A percentile compares a stretch with the other conserved stretches of the same genome.
phyloP scores from a whole-genome alignment of 2,329 filamentous ascomycete species.

The Ceratocystis albifundus region DNA sequence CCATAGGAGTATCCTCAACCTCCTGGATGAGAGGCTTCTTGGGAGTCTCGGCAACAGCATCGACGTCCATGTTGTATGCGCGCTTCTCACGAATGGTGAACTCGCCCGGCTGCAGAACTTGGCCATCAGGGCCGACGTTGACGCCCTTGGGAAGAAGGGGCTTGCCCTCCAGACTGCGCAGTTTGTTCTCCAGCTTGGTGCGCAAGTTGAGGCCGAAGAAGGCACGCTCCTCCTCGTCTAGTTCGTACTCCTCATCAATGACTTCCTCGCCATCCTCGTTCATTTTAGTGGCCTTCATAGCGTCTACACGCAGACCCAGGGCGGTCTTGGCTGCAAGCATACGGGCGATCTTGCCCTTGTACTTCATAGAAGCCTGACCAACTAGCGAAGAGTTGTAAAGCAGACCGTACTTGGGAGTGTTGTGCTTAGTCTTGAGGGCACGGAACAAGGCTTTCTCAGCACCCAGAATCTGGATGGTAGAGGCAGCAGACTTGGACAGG shows the following conservation, averaged over 20 bases:
- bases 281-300: constrained; percentile 57
- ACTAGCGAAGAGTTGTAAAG: constrained; percentile 89
- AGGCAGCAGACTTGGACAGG: constrained; percentile 87
- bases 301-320: constrained; percentile 84
- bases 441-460: constrained; percentile 98
- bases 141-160: constrained; percentile 66
- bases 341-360: constrained; percentile 98
- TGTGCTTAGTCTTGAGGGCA: constrained; percentile 96
- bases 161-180: constrained; percentile 79
- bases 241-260: constrained; percentile 48
- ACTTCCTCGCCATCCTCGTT: constrained; percentile 52
- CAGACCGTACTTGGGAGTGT: constrained; percentile 95
- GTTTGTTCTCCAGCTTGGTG: constrained; percentile 61
- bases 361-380: constrained; percentile 91
- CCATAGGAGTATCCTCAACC: constrained; percentile 33
- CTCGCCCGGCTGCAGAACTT: constrained; percentile 54
- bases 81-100: constrained; percentile 85
- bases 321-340: constrained; percentile 90
- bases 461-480: constrained; percentile 94
- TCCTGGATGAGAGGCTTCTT: constrained; percentile 40
- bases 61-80: constrained; percentile 90
- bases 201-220: constrained; percentile 63
- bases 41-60: constrained; percentile 52
- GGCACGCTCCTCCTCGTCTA: constrained; percentile 80
- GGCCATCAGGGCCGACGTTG: constrained; percentile 62